Percentiles rank a stretch among this genome's conserved stretches.
Conservation (phyloP, 1,284 basidiomycete genomes). For the Xerocomus nothofagi region DNA sequence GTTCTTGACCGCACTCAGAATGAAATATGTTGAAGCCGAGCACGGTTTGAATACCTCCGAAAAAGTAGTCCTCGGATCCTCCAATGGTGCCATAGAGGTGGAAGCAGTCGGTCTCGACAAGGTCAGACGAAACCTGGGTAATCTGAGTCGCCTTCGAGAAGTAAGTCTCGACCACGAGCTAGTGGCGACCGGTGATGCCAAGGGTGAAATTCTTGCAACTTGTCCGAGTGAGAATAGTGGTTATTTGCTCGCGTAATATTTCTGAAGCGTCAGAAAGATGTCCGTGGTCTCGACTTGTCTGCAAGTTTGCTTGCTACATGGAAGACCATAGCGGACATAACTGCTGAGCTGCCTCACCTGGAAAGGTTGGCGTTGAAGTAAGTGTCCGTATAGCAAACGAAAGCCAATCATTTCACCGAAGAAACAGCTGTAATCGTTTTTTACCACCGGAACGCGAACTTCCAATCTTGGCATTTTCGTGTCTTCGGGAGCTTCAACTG, state of each 20-base stretch:
- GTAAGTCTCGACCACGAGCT: conserved; percentile 74
- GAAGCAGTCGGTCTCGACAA: conserved; percentile 84
- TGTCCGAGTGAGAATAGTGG: conserved; percentile 64
- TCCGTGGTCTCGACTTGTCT: conserved; percentile 83
- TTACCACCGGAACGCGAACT: conserved; percentile 33
- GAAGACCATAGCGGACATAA: conserved; percentile 68
- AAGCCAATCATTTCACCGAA: conserved; percentile 13
- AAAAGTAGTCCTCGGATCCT: conserved; percentile 76
- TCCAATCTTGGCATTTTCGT: conserved; percentile 49
- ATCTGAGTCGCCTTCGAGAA: conserved; percentile 69
- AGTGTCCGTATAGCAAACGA: conserved; percentile 26
- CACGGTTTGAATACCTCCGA: conserved; percentile 56
- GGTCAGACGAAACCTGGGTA: conserved; percentile 68
- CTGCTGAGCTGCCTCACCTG: conserved; percentile 61
- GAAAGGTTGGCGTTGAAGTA: conserved; percentile 79
- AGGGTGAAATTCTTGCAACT: conserved; percentile 54
- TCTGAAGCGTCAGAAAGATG: conserved; percentile 49
- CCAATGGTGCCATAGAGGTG: conserved; percentile 78
- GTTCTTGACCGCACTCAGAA: conserved; percentile 73
- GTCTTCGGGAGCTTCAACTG: conserved; percentile 70
- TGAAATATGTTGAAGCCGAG: conserved; percentile 71
- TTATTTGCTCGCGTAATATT: conserved; percentile 1
- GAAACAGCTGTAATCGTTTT: conserved; percentile 62
- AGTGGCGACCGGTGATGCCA: conserved; percentile 57
- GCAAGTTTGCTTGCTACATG: conserved; percentile 74